Conservation (phyloP, 345 rosid genomes). For the Iberis pinnata region DNA sequence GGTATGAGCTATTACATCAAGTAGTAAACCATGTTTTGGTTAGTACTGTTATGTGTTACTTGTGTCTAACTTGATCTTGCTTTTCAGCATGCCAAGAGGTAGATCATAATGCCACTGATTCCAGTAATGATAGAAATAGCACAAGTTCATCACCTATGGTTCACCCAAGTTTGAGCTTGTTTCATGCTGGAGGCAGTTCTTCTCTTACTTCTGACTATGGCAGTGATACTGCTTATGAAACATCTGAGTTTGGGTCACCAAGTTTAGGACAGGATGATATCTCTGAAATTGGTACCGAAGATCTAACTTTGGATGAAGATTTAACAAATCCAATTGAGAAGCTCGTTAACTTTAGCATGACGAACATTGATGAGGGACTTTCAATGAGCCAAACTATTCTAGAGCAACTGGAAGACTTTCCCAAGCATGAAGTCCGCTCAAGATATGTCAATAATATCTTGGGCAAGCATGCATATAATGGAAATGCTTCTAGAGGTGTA, state of each 20-base stretch:
- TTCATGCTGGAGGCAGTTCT: constrained; percentile 53
- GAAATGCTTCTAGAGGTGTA: constrained; percentile 45
- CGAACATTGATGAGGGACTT: constrained; percentile 93
- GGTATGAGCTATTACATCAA: constrained; percentile 51
- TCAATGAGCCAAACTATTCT: constrained; percentile 90
- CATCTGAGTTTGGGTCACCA: constrained; percentile 88
- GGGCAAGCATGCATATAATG: constrained; percentile 46
- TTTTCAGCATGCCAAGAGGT: constrained; percentile 88
- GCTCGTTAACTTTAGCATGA: constrained; percentile 74
- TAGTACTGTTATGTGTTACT: constrained; percentile 7
- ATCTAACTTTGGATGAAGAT: constrained; percentile 66
- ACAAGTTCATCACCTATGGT: constrained; percentile 37
- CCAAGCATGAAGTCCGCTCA: constrained; percentile 51
- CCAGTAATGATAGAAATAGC: constrained; percentile 39
- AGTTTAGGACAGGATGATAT: constrained; percentile 52
- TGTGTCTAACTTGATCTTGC: constrained; percentile 14
- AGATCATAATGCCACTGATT: constrained; percentile 45
- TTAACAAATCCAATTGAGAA: constrained; percentile 78
- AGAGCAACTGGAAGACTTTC: constrained; percentile 85
- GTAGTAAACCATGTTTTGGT: constrained; percentile 7
- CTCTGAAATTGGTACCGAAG: constrained; percentile 67
- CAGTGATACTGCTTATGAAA: constrained; percentile 88
- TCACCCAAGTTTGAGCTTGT: constrained; percentile 45
- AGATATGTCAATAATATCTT: constrained; percentile 41
- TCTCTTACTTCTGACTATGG: constrained; percentile 87